A percentile compares a stretch with the other conserved stretches of the same genome.
Conservation (phyloP, 1,139 yeast species). For the Geotrichum citri-aurantii region DNA sequence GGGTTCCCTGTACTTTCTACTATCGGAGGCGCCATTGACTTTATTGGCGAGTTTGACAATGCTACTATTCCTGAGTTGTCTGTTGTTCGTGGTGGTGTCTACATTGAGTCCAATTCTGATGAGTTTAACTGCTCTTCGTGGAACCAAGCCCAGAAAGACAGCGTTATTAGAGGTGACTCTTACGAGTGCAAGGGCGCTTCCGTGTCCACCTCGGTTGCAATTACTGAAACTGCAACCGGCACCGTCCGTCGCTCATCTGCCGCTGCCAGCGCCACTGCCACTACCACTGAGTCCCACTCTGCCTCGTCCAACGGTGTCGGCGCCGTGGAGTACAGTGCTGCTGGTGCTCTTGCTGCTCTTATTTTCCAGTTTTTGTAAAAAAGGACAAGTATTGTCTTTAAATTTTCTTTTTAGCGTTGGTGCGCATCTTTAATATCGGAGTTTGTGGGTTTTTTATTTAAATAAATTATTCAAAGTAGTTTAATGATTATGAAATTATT, state of each 20-base stretch:
- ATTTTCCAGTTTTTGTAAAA: slow-evolving; percentile 31
- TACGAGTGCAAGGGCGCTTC: slow-evolving; percentile 76
- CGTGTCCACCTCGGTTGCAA: slow-evolving; percentile 48
- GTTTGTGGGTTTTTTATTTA: neutral
- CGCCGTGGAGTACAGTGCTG: slow-evolving; percentile 33
- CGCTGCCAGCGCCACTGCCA: slow-evolving; percentile 31
- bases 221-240: slow-evolving; percentile 26
- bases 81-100: slow-evolving; percentile 89
- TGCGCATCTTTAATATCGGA: neutral
- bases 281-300: slow-evolving; percentile 32
- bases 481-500: neutral
- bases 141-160: slow-evolving; percentile 48
- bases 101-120: slow-evolving; percentile 63
- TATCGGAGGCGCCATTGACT: slow-evolving; percentile 82
- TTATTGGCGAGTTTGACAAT: slow-evolving; percentile 73
- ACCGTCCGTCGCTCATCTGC: slow-evolving; percentile 21
- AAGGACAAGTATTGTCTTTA: neutral
- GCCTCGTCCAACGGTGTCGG: slow-evolving; percentile 34
- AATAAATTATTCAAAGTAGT: neutral
- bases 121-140: slow-evolving; percentile 76
- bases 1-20: slow-evolving; percentile 70
- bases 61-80: slow-evolving; percentile 68
- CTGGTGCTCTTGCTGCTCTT: slow-evolving; percentile 35
- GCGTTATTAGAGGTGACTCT: slow-evolving; percentile 84
- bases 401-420: neutral